Evolutionary conservation across 2,329 filamentous ascomycete species (phyloP).

Genomic region (Talaromyces sp.): DNA sequence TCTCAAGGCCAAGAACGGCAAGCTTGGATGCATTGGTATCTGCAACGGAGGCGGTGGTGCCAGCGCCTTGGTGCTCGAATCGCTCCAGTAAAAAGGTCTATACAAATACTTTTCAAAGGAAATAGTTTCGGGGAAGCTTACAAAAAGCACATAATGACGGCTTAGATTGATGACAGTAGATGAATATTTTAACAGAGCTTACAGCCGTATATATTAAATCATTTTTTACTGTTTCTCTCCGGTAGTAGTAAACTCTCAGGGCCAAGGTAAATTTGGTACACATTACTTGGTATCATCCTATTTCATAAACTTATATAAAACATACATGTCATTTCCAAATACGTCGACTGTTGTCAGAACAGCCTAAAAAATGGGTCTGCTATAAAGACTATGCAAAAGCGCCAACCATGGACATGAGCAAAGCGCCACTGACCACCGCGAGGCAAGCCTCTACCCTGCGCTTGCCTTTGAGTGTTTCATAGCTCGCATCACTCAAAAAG

Average conservation of each 20-base stretch:
- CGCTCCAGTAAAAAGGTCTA: slow-evolving; percentile 30
- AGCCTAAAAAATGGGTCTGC: too few relatives aligned
- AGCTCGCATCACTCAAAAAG: slow-evolving; percentile 65
- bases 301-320: not conserved
- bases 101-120: not conserved
- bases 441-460: slow-evolving; percentile 57
- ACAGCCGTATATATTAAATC: not conserved
- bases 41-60: slow-evolving; percentile 98
- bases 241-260: too few relatives aligned
- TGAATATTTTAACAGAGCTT: not conserved
- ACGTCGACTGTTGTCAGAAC: not conserved
- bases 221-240: not conserved
- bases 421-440: slow-evolving; percentile 55
- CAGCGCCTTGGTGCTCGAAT: slow-evolving; percentile 86
- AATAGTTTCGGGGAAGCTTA: not conserved
- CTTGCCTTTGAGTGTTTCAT: slow-evolving; percentile 53
- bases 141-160: not conserved
- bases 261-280: not conserved
- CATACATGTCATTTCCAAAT: not conserved
- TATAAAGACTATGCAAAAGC: slow-evolving; percentile 52
- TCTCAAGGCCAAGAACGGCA: slow-evolving; percentile 82
- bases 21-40: slow-evolving; percentile 90
- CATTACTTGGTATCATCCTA: not conserved
- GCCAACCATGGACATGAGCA: slow-evolving; percentile 63
- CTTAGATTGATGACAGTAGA: not conserved